These are phyloP conservation scores for Scortechinia acanthostroma DNA, from an alignment of 2,329 filamentous ascomycete species.

Conservation along the genomic window DNA sequence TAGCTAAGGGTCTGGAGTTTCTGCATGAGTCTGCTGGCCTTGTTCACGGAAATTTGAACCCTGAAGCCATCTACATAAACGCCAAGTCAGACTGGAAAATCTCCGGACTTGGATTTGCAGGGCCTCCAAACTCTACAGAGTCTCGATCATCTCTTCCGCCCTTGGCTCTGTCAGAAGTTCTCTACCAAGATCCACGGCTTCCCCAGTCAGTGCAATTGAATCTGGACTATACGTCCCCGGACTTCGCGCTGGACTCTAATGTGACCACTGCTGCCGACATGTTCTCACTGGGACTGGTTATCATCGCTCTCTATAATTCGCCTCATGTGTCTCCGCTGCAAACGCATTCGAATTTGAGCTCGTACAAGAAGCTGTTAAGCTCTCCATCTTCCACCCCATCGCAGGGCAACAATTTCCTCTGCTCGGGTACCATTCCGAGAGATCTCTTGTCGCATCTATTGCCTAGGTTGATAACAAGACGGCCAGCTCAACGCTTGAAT, in stretches of 20 bases:
- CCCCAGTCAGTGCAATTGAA: slow-evolving; percentile 55
- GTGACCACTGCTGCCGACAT: slow-evolving; percentile 54
- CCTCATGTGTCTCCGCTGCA: slow-evolving; percentile 84
- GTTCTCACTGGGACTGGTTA: slow-evolving; percentile 85
- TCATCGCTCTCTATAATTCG: slow-evolving; percentile 87
- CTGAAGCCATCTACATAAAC: slow-evolving; percentile 89
- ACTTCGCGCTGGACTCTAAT: slow-evolving; percentile 59
- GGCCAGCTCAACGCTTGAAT: slow-evolving; percentile 79
- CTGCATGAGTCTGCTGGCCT: slow-evolving; percentile 89
- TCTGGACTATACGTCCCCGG: slow-evolving; percentile 60
- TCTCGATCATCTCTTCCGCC: background rate
- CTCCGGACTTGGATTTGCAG: background rate
- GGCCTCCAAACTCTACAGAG: background rate
- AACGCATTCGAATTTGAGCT: slow-evolving; percentile 65
- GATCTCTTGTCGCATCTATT: slow-evolving; percentile 72
- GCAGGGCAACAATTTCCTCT: slow-evolving; percentile 76
- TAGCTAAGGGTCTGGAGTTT: slow-evolving; percentile 91
- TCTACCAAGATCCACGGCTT: slow-evolving; percentile 40
- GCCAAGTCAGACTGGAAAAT: slow-evolving; percentile 53
- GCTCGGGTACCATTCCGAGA: slow-evolving; percentile 70
- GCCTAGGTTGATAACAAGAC: slow-evolving; percentile 76
- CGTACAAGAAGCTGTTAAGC: slow-evolving; percentile 78
- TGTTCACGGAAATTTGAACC: slow-evolving; percentile 89
- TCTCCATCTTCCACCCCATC: slow-evolving; percentile 75
- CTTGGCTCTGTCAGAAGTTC: background rate